Conservation (phyloP, 306 rosid genomes). For the Senna siamea region DNA sequence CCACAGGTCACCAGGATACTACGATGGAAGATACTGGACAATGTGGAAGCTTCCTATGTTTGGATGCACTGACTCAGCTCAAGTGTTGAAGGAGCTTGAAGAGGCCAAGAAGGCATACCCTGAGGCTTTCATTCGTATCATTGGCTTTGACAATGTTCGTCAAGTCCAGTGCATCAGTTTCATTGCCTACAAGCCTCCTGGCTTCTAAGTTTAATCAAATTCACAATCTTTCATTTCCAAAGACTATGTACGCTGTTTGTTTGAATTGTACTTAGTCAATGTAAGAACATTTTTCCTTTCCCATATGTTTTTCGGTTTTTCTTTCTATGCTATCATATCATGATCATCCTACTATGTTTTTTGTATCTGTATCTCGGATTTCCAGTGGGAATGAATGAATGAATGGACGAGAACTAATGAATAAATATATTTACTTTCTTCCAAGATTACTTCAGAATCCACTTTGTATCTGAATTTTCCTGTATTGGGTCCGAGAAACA, state of each 20-base stretch:
- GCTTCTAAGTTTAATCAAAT: conserved; percentile 2
- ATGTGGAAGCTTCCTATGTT: conserved; percentile 98
- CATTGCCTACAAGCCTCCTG: conserved; percentile 72
- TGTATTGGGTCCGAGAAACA: too few species aligned
- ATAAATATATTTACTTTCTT: conserved; percentile 36
- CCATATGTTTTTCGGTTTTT: conserved; percentile 9
- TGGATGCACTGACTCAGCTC: conserved; percentile 65
- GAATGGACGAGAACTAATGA: conserved; percentile 49
- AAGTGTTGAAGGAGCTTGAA: conserved; percentile 56
- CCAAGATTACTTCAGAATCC: neutral
- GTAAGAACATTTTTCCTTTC: conserved; percentile 31
- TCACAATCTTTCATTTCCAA: neutral
- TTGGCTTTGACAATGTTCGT: conserved; percentile 83
- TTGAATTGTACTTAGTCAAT: conserved; percentile 33
- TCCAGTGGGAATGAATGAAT: conserved; percentile 33
- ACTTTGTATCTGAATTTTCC: neutral
- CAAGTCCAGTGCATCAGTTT: conserved; percentile 89
- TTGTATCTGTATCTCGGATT: conserved; percentile 40
- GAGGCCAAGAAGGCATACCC: conserved; percentile 63
- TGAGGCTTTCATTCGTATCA: conserved; percentile 52
- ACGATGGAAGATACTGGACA: conserved; percentile 88
- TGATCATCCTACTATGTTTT: conserved; percentile 41
- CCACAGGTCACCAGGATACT: conserved; percentile 73
- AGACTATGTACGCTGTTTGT: conserved; percentile 13
- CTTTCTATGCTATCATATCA: neutral